phyloP scores from a whole-genome alignment of 2,329 filamentous ascomycete genomes.

The Hymenotorrendiella dingleyae region DNA sequence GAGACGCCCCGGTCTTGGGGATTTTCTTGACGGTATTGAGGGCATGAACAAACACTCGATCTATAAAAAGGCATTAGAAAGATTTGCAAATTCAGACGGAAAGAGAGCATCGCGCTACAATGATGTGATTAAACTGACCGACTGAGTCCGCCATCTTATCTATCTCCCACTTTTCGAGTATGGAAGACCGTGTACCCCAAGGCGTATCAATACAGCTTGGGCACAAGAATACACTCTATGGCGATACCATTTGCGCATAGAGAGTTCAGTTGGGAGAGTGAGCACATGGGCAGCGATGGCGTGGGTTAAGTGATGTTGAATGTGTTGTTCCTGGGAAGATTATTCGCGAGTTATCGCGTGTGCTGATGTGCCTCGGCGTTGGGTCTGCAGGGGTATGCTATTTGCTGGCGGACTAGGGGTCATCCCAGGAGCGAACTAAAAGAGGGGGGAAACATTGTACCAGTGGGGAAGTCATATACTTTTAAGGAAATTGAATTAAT shows the following conservation, averaged over 20 bases:
- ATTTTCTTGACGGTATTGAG: conserved; percentile 99
- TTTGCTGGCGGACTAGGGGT: not conserved
- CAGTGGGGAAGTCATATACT: too few relatives aligned
- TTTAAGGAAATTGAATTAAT: too few relatives aligned
- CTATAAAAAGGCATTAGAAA: conserved; percentile 40
- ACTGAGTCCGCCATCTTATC: conserved; percentile 47
- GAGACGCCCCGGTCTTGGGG: conserved; percentile 82
- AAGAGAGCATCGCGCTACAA: not conserved
- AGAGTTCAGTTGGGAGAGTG: not conserved
- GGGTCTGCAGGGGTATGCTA: not conserved
- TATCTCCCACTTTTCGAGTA: conserved; percentile 4
- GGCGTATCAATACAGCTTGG: not conserved
- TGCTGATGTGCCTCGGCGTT: conserved; percentile 7
- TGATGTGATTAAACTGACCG: conserved; percentile 32
- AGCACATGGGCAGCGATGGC: not conserved
- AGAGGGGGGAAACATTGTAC: too few relatives aligned
- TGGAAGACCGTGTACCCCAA: not conserved
- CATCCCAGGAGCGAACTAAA: not conserved
- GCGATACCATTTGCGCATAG: conserved; percentile 6
- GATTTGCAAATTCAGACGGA: too few relatives aligned
- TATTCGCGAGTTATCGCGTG: conserved; percentile 6
- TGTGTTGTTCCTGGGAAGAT: conserved; percentile 2
- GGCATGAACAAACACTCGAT: conserved; percentile 97
- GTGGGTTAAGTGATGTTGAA: conserved; percentile 2
- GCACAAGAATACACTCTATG: not conserved